Evolutionary conservation across 2,329 filamentous ascomycete species (phyloP).

Genomic region (Talaromyces verruculosus): DNA sequence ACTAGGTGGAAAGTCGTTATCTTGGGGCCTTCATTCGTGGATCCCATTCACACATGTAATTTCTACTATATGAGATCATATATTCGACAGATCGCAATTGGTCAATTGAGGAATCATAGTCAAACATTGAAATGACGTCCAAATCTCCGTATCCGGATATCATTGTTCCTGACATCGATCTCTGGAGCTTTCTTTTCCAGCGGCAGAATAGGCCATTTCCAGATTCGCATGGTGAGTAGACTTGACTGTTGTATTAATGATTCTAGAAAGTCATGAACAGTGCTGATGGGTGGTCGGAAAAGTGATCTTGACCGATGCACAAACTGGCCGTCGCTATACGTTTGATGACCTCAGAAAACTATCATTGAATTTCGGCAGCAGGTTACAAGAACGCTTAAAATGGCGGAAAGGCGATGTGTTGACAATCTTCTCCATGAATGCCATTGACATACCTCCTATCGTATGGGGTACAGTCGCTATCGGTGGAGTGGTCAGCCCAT

Average conservation of each 20-base stretch:
- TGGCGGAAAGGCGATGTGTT: background rate
- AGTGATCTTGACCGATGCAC: background rate
- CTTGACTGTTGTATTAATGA: background rate
- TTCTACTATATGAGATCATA: background rate
- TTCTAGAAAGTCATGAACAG: background rate
- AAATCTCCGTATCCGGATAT: background rate
- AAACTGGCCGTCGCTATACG: background rate
- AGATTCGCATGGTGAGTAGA: background rate
- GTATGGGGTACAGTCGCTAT: background rate
- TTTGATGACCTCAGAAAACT: background rate
- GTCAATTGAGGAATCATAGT: background rate
- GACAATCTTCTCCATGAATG: background rate
- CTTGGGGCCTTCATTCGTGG: background rate
- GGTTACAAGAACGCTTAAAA: background rate
- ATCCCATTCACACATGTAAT: background rate
- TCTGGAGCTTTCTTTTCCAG: background rate
- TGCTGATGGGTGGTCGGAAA: background rate
- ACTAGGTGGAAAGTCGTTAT: background rate
- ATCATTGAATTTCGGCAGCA: background rate
- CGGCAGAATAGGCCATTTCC: background rate
- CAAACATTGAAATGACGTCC: background rate
- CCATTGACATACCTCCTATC: background rate
- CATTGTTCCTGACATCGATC: background rate
- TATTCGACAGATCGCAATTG: background rate
- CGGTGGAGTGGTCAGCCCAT: background rate